These are phyloP conservation scores for Dothiorella sarmentorum DNA, from an alignment of 2,329 filamentous ascomycete genomes.

Conservation along the genomic window DNA sequence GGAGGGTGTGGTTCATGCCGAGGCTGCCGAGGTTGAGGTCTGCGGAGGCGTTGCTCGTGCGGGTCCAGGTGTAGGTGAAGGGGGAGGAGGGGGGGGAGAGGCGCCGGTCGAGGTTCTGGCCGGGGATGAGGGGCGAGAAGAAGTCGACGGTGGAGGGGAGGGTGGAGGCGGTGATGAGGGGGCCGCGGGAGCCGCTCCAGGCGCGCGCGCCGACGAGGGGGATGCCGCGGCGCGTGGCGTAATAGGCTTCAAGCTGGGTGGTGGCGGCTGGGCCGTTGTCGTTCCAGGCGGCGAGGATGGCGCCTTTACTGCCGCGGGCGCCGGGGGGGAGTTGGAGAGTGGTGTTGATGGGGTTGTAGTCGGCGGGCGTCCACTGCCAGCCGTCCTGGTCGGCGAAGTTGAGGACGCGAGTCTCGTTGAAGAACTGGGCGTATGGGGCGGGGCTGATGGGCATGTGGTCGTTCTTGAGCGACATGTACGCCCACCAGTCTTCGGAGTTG, in stretches of 20 bases:
- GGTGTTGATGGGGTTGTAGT: constrained; percentile 36
- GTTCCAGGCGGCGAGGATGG: constrained; percentile 30
- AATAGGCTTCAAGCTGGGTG: constrained; percentile 24
- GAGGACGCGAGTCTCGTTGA: constrained; percentile 42
- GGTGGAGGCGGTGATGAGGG: constrained; percentile 38
- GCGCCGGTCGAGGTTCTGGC: constrained; percentile 47
- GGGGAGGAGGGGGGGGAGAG: neutral
- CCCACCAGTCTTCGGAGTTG: constrained; percentile 53
- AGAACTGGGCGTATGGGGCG: constrained; percentile 47
- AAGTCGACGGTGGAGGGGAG: constrained; percentile 48
- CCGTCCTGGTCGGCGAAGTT: constrained; percentile 42
- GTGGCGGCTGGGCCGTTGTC: constrained; percentile 21
- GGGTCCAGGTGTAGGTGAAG: constrained; percentile 42
- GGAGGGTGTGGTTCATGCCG: constrained; percentile 42
- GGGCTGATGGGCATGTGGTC: constrained; percentile 48
- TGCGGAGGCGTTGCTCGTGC: constrained; percentile 55
- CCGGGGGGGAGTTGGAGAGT: constrained; percentile 38
- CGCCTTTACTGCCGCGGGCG: constrained; percentile 31
- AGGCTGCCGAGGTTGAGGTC: constrained; percentile 54
- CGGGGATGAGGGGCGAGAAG: constrained; percentile 29
- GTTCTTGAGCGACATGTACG: constrained; percentile 55
- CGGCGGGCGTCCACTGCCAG: constrained; percentile 47
- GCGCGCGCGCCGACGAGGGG: constrained; percentile 28
- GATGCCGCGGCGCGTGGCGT: constrained; percentile 22
- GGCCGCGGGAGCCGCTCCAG: constrained; percentile 30